These are phyloP conservation scores for Turritis glabra DNA, from an alignment of 345 rosid genomes.

Conservation along the genomic window DNA sequence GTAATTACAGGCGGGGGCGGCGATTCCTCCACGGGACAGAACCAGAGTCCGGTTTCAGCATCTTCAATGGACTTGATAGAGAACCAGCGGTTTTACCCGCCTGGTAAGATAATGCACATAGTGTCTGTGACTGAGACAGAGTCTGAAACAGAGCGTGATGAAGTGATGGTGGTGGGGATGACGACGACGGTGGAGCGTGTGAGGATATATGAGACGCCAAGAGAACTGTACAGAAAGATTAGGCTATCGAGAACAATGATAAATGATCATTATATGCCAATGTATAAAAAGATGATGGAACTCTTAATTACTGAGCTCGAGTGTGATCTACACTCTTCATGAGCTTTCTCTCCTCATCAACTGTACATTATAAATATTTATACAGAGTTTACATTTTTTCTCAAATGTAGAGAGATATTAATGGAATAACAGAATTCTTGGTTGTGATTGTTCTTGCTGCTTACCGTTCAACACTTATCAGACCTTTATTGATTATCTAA, in stretches of 20 bases:
- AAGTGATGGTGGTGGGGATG: slow-evolving; percentile 11
- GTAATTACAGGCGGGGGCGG: slow-evolving; percentile 27
- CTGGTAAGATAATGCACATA: slow-evolving; percentile 86
- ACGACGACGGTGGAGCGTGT: slow-evolving; percentile 41
- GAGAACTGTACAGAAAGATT: slow-evolving; percentile 87
- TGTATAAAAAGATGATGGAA: slow-evolving; percentile 92
- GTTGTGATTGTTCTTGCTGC: neutral
- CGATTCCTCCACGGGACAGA: slow-evolving; percentile 43
- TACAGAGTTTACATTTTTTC: slow-evolving; percentile 10
- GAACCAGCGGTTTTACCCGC: slow-evolving; percentile 76
- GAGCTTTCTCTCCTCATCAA: slow-evolving; percentile 13
- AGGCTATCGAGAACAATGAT: slow-evolving; percentile 90
- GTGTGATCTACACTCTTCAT: slow-evolving; percentile 33
- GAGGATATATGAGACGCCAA: slow-evolving; percentile 72
- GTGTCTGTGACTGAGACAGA: slow-evolving; percentile 47
- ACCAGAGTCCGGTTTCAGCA: slow-evolving; percentile 35
- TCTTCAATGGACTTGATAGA: slow-evolving; percentile 54
- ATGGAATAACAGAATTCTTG: neutral
- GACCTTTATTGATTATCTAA: neutral
- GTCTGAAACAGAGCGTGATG: slow-evolving; percentile 39
- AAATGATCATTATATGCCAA: slow-evolving; percentile 96
- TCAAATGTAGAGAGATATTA: neutral
- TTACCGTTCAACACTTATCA: neutral
- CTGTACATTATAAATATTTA: slow-evolving; percentile 37
- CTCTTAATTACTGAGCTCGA: slow-evolving; percentile 64